A percentile compares a stretch with the other conserved stretches of the same genome.
These are phyloP conservation scores for Sphagnurus paluster DNA, from an alignment of 1,284 basidiomycete species.

Conservation along the genomic window DNA sequence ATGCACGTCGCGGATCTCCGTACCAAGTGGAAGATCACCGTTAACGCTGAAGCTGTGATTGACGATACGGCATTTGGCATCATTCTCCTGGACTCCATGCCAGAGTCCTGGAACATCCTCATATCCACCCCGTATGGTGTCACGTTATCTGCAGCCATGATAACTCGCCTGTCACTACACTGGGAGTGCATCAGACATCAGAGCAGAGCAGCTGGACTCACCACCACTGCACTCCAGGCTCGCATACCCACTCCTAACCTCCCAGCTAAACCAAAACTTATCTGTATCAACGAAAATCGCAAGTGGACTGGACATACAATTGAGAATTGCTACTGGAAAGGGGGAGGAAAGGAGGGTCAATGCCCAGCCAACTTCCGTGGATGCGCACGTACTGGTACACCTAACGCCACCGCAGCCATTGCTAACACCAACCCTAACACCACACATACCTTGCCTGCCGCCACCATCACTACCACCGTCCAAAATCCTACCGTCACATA, in stretches of 20 bases:
- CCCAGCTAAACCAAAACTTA: background rate
- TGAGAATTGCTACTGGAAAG: slow-evolving; percentile 3
- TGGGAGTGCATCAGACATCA: background rate
- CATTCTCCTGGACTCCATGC: background rate
- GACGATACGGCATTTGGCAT: background rate
- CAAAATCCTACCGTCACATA: background rate
- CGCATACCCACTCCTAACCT: background rate
- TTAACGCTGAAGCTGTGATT: background rate
- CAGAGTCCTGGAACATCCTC: background rate
- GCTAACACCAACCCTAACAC: background rate
- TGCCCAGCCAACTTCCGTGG: slow-evolving; percentile 3
- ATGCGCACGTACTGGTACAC: background rate
- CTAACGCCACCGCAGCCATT: background rate
- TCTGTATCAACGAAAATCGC: background rate
- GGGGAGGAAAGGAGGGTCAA: slow-evolving; percentile 9
- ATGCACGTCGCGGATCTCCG: background rate
- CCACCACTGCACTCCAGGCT: background rate
- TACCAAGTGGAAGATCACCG: background rate
- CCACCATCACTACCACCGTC: background rate
- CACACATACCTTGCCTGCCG: background rate
- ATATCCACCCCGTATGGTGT: background rate
- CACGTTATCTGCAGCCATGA: background rate
- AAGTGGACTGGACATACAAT: background rate
- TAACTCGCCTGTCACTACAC: background rate
- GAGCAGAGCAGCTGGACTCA: background rate